Evolutionary conservation across 192 early-diverging fungal species (phyloP).

Genomic region (Lunasporangiospora selenospora): DNA sequence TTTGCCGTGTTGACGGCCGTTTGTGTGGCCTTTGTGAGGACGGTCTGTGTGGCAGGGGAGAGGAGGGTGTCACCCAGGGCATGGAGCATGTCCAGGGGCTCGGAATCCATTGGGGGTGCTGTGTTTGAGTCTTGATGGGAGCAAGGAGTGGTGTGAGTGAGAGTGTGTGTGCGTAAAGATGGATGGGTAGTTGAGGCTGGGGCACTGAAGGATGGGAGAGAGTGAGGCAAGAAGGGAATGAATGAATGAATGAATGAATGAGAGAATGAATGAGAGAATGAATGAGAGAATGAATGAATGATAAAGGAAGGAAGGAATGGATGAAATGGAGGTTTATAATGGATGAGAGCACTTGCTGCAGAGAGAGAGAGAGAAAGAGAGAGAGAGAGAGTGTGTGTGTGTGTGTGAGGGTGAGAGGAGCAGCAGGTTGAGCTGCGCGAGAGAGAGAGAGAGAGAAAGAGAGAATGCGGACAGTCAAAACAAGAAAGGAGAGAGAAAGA

Average conservation of each 20-base stretch:
- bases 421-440: no score
- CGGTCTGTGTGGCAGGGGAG: not conserved
- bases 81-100: not conserved
- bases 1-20: not conserved
- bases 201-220: not conserved
- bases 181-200: not conserved
- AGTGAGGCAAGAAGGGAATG: not conserved
- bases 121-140: not conserved
- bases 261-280: not conserved
- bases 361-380: no score
- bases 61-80: not conserved
- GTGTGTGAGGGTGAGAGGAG: no score
- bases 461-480: no score
- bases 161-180: not conserved
- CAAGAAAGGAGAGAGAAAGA: no score
- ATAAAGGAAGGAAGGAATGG: not conserved
- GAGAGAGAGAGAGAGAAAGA: no score
- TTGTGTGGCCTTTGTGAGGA: conserved; percentile 5
- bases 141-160: not conserved
- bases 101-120: not conserved
- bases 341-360: no score
- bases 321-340: no score
- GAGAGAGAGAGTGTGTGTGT: no score
- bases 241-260: not conserved
- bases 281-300: not conserved